These are phyloP conservation scores for Pythium rishiriense DNA, from an alignment of 352 stramenopile genomes.

Conservation along the genomic window DNA sequence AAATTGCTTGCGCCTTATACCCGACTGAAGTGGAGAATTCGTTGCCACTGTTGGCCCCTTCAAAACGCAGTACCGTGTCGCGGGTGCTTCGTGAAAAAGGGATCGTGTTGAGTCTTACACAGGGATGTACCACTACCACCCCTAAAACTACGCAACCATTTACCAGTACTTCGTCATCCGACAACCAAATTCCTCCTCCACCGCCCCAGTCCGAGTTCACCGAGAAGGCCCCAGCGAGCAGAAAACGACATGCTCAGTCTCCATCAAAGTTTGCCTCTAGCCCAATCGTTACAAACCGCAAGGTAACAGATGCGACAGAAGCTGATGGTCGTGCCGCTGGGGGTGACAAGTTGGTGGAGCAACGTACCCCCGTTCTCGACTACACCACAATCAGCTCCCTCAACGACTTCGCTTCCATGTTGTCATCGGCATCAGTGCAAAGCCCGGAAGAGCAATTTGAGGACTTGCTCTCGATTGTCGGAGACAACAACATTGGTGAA, in stretches of 20 bases:
- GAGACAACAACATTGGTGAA: slow-evolving; percentile 52
- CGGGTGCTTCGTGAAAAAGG: slow-evolving; percentile 60
- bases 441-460: slow-evolving; percentile 39
- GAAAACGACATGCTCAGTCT: slow-evolving; percentile 26
- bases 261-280: slow-evolving; percentile 26
- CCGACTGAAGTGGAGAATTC: slow-evolving; percentile 50
- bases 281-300: slow-evolving; percentile 13
- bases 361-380: slow-evolving; percentile 13
- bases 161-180: not conserved
- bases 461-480: slow-evolving; percentile 39
- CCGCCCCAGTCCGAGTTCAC: slow-evolving; percentile 3
- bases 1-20: slow-evolving; percentile 49
- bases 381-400: slow-evolving; percentile 21
- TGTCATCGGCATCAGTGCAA: slow-evolving; percentile 7
- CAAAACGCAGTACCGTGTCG: slow-evolving; percentile 49
- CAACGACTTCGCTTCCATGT: slow-evolving; percentile 26
- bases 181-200: slow-evolving; percentile 19
- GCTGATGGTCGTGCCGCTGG: not conserved
- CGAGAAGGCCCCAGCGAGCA: slow-evolving; percentile 7
- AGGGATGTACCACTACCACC: not conserved
- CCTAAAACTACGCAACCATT: not conserved
- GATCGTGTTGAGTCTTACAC: slow-evolving; percentile 37
- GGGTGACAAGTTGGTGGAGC: not conserved
- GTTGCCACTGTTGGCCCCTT: slow-evolving; percentile 55
- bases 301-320: not conserved